phyloP scores from a whole-genome alignment of 2,329 filamentous ascomycete species.

The Fusarium sp. region DNA sequence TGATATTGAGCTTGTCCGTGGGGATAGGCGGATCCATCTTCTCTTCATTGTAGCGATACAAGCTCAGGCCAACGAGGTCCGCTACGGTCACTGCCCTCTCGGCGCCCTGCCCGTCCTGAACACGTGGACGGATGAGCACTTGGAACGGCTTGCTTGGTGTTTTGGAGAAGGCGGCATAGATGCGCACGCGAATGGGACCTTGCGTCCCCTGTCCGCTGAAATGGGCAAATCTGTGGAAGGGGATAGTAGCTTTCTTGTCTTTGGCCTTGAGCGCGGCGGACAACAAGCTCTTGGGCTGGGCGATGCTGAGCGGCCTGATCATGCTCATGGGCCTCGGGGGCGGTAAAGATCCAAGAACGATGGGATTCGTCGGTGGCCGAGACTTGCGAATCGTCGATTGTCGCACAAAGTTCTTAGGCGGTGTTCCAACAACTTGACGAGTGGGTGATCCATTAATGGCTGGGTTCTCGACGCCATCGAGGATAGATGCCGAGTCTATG shows the following conservation, averaged over 20 bases:
- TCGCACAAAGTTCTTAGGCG: conserved; percentile 69
- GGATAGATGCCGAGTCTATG: conserved; percentile 77
- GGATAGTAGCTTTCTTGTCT: conserved; percentile 74
- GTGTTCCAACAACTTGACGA: conserved; percentile 71
- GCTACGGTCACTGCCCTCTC: conserved; percentile 77
- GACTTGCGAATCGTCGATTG: conserved; percentile 74
- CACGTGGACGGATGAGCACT: conserved; percentile 75
- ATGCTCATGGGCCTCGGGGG: conserved; percentile 76
- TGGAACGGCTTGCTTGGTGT: conserved; percentile 75
- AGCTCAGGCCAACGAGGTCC: conserved; percentile 83
- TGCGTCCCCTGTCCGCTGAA: conserved; percentile 83
- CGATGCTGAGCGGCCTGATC: conserved; percentile 73
- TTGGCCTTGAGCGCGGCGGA: conserved; percentile 80
- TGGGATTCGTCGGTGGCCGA: conserved; percentile 65
- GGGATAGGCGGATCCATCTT: conserved; percentile 76
- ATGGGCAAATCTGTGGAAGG: conserved; percentile 81
- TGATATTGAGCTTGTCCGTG: conserved; percentile 77
- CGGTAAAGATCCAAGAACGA: conserved; percentile 74
- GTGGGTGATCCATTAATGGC: conserved; percentile 66
- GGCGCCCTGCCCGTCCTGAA: conserved; percentile 73
- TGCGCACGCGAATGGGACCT: conserved; percentile 79
- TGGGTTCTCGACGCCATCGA: conserved; percentile 72
- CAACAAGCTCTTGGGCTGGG: conserved; percentile 76
- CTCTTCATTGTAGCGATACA: conserved; percentile 84
- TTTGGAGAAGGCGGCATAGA: conserved; percentile 79